Conservation (phyloP, 2,329 filamentous ascomycete species). For the Ophiocordyceps australis region DNA sequence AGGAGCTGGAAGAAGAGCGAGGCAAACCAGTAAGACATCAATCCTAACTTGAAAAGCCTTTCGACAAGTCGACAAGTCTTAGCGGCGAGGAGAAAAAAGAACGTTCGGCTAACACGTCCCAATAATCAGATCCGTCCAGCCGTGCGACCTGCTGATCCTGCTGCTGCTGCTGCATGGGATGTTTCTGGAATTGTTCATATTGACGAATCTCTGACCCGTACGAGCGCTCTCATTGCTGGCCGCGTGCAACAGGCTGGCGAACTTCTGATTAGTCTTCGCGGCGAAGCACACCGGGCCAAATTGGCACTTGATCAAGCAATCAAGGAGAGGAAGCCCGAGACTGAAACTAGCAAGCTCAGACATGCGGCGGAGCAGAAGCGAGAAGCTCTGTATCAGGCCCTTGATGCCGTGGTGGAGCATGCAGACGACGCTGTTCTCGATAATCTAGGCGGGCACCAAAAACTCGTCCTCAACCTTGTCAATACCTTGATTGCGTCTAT, state of each 20-base stretch:
- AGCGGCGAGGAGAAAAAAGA: no score
- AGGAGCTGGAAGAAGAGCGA: constrained; percentile 19
- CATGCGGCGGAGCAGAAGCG: constrained; percentile 23
- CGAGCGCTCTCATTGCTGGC: constrained; percentile 20
- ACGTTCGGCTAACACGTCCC: constrained; percentile 2
- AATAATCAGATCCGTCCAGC: constrained; percentile 18
- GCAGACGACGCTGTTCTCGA: constrained; percentile 37
- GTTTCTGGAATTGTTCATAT: constrained; percentile 29
- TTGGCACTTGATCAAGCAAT: constrained; percentile 22
- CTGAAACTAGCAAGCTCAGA: constrained; percentile 18
- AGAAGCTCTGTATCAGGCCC: constrained; percentile 27
- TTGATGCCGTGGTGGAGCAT: constrained; percentile 33
- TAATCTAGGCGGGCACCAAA: constrained; percentile 38
- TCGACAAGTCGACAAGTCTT: no score
- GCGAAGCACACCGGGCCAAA: constrained; percentile 27
- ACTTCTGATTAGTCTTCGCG: constrained; percentile 26
- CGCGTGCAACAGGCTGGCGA: constrained; percentile 33
- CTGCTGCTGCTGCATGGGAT: constrained; percentile 33
- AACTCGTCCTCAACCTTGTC: constrained; percentile 34
- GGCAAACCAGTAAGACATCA: constrained; percentile 17
- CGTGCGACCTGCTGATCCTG: constrained; percentile 22
- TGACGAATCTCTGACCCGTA: constrained; percentile 18
- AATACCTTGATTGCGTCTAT: constrained; percentile 35
- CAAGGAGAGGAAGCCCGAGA: constrained; percentile 20
- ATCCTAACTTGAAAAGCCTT: neutral